Evolutionary conservation across 257 asterid species (phyloP).

Genomic region (Salvia hispanica): DNA sequence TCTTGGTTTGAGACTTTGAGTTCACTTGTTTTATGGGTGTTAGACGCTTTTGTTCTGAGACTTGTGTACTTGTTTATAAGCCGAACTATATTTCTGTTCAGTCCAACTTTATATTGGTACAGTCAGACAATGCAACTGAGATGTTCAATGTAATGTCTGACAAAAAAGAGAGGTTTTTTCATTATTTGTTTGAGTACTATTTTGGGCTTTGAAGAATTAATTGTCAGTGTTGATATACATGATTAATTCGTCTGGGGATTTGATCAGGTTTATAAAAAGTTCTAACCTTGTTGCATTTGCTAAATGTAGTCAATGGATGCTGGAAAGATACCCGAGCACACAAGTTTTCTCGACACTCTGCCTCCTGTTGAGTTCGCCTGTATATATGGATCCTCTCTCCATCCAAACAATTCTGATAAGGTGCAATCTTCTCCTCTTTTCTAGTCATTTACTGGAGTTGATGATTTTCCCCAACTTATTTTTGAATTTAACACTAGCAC

Average conservation of each 20-base stretch:
- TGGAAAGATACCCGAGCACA: slow-evolving; percentile 38
- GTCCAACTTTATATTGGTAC: not conserved
- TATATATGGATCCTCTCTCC: slow-evolving; percentile 81
- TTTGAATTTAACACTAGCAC: not conserved
- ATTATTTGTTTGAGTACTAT: not conserved
- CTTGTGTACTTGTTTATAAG: not conserved
- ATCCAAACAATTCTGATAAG: slow-evolving; percentile 77
- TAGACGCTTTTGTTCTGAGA: not conserved
- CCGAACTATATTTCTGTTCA: not conserved
- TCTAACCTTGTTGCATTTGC: not conserved
- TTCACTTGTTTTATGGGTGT: not conserved
- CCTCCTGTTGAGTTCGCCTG: slow-evolving; percentile 89
- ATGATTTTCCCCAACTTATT: slow-evolving; percentile 1
- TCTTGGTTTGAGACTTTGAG: slow-evolving; percentile 9
- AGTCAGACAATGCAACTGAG: not conserved
- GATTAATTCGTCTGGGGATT: not conserved
- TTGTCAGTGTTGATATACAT: not conserved
- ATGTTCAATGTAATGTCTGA: slow-evolving; percentile 13
- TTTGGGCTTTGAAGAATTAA: not conserved
- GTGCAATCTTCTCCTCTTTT: slow-evolving; percentile 33
- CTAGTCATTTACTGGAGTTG: not conserved
- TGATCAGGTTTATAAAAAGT: not conserved
- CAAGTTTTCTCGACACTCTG: slow-evolving; percentile 57
- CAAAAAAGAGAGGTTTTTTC: not conserved
- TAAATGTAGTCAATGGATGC: slow-evolving; percentile 41